Conservation (phyloP, 1,284 basidiomycete species). For the Spongispora temasekensis region DNA sequence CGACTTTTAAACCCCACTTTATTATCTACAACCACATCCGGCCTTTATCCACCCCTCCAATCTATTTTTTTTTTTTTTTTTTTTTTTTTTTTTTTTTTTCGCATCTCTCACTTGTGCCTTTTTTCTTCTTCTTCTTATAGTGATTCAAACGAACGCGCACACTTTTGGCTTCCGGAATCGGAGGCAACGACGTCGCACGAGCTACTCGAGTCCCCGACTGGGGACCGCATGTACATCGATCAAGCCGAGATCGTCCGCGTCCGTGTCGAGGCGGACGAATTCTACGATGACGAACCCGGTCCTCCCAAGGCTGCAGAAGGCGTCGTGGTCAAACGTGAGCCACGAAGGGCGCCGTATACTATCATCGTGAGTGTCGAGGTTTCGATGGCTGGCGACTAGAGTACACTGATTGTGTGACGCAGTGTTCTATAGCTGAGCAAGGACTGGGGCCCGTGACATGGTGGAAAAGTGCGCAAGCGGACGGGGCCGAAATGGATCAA, state of each 20-base stretch:
- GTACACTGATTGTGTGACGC: conserved; percentile 1
- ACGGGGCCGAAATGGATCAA: conserved; percentile 39
- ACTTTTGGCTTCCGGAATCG: conserved; percentile 78
- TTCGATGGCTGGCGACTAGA: background rate
- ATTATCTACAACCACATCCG: too few relatives aligned
- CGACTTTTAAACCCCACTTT: too few relatives aligned
- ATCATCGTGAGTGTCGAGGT: conserved; percentile 58
- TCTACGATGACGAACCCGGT: conserved; percentile 90
- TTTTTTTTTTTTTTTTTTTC: background rate
- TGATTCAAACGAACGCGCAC: conserved; percentile 78
- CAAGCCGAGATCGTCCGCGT: conserved; percentile 83
- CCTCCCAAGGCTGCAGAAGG: conserved; percentile 75
- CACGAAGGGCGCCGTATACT: conserved; percentile 68
- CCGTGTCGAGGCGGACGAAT: conserved; percentile 85
- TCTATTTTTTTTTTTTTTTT: too few relatives aligned
- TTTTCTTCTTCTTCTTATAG: conserved; percentile 39
- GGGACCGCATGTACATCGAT: conserved; percentile 86
- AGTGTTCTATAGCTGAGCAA: conserved; percentile 90
- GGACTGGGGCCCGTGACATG: conserved; percentile 78
- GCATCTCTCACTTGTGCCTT: fast-evolving
- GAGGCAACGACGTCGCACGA: conserved; percentile 57
- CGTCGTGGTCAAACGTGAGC: conserved; percentile 55
- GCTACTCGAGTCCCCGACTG: conserved; percentile 65
- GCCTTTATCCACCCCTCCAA: too few relatives aligned
- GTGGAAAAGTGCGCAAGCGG: conserved; percentile 62